A percentile compares a stretch with the other conserved stretches of the same genome.
phyloP scores from a whole-genome alignment of 108 stramenopile species.

The Cyclotella sp. region DNA sequence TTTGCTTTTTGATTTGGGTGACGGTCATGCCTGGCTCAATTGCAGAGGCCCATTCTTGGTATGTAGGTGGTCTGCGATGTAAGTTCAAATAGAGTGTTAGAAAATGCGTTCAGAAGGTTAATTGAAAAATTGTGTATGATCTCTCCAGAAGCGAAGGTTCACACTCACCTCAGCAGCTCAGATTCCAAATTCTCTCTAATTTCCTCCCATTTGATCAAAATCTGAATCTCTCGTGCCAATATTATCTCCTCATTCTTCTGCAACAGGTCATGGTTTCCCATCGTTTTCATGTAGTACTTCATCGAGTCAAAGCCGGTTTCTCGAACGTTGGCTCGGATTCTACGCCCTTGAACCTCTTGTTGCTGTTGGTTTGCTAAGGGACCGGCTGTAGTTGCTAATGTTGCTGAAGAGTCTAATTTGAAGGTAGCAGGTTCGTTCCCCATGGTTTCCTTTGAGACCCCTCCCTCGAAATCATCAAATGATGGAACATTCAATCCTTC shows the following conservation, averaged over 20 bases:
- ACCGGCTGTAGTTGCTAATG: background rate
- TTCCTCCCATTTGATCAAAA: slow-evolving; percentile 81
- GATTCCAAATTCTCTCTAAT: slow-evolving; percentile 72
- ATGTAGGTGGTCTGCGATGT: slow-evolving; percentile 75
- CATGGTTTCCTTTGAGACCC: background rate
- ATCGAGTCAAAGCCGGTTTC: slow-evolving; percentile 86
- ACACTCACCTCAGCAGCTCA: slow-evolving; percentile 64
- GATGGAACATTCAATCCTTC: background rate
- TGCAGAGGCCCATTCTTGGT: slow-evolving; percentile 83
- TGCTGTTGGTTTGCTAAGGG: background rate
- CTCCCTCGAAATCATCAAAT: slow-evolving; percentile 9
- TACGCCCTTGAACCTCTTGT: slow-evolving; percentile 35
- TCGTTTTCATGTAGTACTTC: slow-evolving; percentile 84
- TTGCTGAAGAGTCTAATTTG: background rate
- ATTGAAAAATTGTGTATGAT: no score
- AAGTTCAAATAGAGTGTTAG: background rate
- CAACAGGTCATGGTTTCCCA: slow-evolving; percentile 89
- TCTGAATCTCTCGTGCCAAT: slow-evolving; percentile 87
- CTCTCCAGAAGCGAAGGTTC: no score
- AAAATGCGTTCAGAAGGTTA: background rate
- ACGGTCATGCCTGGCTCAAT: slow-evolving; percentile 79
- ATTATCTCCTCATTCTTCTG: slow-evolving; percentile 90
- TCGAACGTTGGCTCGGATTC: slow-evolving; percentile 68
- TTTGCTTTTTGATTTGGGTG: slow-evolving; percentile 87
- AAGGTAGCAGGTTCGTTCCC: background rate